Base-by-base conservation (phyloP, 805 yeast genomes). In the Ogataea wickerhamii region DNA sequence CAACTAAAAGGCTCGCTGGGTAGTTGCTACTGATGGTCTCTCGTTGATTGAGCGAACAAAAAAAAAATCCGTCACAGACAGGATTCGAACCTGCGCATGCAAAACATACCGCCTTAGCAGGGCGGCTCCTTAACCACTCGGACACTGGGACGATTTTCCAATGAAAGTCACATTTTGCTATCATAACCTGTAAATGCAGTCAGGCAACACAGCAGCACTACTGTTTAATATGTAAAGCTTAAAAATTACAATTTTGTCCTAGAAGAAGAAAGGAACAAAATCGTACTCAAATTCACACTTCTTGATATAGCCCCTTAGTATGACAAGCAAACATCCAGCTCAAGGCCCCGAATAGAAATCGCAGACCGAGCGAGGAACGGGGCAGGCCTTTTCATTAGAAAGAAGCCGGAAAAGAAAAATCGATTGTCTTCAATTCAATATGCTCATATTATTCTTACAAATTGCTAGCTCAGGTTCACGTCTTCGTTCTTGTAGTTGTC, bases 31-130 rank as follows among this genome's bases (percentile, higher is more conserved):
- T n/a, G n/a, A n/a, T n/a, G n/a, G n/a, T n/a, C n/a, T n/a, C n/a
- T n/a, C n/a, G n/a, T n/a, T n/a, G n/a, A n/a, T n/a, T n/a, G n/a
- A n/a, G n/a, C n/a, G n/a, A n/a, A n/a, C n/a, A n/a, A 28, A 19
- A 36, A 62, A 74, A 74, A 68, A 68, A 64, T 58, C 51, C 95
- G 96, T 84, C 86, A 87, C 94, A 82, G 94, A 86, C 95, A 87
- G 94, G 96, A 87, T 87, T 87, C 96, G 96, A 87, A 87, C 96
- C 94, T 87, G 95, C 95, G 96, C 80, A 77, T 82, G 87, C 79
- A 81, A 71, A 81, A 77, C 87, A 82, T 86, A 81, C 79, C 78
- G 85, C 87, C 87, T 80, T 73, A 75, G 81, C 81, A 75, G 81
- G 81, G 81, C 74, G 75, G 74, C 81, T 77, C 80, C 80, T 75